Evolutionary conservation across 2,329 filamentous ascomycete genomes (phyloP), one percentile per base, ranked within the genome.

Genomic region (Furcasterigmium furcatum): DNA sequence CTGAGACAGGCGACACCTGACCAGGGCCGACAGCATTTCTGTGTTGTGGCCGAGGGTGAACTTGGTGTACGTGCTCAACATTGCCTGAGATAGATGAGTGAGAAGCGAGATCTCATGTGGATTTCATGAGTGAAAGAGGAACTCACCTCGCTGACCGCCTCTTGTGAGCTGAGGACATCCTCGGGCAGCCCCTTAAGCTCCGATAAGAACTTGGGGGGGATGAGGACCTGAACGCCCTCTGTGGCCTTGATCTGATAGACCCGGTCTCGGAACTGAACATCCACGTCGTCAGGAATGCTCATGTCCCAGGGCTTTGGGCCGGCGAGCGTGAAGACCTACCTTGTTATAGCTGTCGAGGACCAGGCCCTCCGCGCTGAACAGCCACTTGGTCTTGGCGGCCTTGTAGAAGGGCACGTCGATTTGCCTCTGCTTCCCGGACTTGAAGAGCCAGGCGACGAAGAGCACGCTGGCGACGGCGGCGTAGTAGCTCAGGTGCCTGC

Each of bases 201-300:
- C 10, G 64, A 58, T 3, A 77, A 60, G 9, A 74, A 58, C 16
- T 59, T 66, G 10, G 70, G 61, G 4, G 74, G 74, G 24, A 77
- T 63, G 40, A 77, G 58, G 9, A 74, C 71, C 48, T 76, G 71
- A 14, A 68, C 50, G 10, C 74, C 74, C 52, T 77, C 74, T 2
- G 74, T 77, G 5, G 72, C 71, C 53, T 67, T 72, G 57, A 77
- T 73, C 49, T 76, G 72, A 45, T 77, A 77, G 14, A 72, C 67
- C n/a, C 55, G 62, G 51, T 76, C 71, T 32, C 67, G 65, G 46
- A 76, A 77, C 72, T 76, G 24, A 8, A 7, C 12, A n/a, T n/a
- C n/a, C n/a, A n/a, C n/a, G n/a, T n/a, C n/a, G n/a, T n/a, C n/a
- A n/a, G n/a, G n/a, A n/a, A n/a, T n/a, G n/a, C n/a, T n/a, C n/a